phyloP scores from a whole-genome alignment of 257 asterid genomes.

The Solanum clarkiae region DNA sequence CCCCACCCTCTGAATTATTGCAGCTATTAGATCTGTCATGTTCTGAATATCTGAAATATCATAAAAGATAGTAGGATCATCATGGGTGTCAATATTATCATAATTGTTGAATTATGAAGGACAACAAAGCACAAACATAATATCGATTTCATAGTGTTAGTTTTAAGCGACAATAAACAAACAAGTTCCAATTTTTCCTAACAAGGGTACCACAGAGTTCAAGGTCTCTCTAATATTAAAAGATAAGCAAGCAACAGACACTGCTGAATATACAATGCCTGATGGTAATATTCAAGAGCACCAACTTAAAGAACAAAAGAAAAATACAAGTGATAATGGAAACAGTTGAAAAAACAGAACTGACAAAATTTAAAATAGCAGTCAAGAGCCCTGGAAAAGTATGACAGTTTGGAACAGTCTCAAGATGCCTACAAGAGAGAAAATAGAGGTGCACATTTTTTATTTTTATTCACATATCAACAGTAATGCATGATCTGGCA shows the following conservation, averaged over 20 bases:
- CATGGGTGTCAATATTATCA: not conserved
- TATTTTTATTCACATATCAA: not conserved
- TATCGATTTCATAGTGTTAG: not conserved
- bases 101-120: not conserved
- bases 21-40: slow-evolving; percentile 63
- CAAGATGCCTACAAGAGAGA: not conserved
- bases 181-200: not conserved
- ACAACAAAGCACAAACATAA: not conserved
- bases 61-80: not conserved
- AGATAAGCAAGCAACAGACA: not conserved
- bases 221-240: not conserved
- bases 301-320: not conserved
- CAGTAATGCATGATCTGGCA: not conserved
- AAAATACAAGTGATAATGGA: not conserved
- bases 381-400: not conserved
- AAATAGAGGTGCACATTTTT: not conserved
- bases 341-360: not conserved
- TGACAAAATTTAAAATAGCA: not conserved
- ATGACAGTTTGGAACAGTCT: not conserved
- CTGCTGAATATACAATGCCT: not conserved
- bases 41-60: slow-evolving; percentile 43
- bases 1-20: slow-evolving; percentile 91
- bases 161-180: not conserved
- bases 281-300: not conserved
- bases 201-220: not conserved